These are phyloP conservation scores for Yarrowia osloensis DNA, from an alignment of 805 yeast species.

Conservation along the genomic window DNA sequence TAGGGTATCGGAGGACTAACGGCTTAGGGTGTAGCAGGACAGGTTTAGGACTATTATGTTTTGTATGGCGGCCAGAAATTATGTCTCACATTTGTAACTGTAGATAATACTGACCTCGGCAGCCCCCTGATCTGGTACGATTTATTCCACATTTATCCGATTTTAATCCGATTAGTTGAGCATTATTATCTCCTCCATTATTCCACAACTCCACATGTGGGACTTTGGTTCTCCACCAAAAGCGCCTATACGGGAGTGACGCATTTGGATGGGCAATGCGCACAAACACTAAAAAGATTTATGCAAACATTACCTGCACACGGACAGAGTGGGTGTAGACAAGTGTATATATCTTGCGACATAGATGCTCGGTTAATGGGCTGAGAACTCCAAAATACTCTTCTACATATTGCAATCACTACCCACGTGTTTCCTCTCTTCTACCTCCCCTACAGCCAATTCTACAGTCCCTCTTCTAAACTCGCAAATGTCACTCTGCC, in stretches of 20 bases:
- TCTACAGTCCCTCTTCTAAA: neutral
- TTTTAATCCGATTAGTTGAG: neutral
- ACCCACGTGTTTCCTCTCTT: neutral
- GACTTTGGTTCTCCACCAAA: neutral
- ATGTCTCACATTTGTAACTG: too few relatives aligned
- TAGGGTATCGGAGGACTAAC: too few relatives aligned
- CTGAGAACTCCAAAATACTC: neutral
- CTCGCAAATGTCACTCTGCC: neutral
- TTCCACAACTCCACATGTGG: neutral
- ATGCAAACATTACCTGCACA: neutral
- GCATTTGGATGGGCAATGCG: conserved; percentile 19
- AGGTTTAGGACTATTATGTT: too few relatives aligned
- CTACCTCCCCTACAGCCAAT: neutral
- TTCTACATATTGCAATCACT: neutral
- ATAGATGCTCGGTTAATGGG: neutral
- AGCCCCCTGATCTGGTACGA: too few relatives aligned
- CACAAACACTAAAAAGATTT: neutral
- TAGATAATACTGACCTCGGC: too few relatives aligned
- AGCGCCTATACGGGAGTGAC: neutral
- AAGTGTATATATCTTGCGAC: too few relatives aligned
- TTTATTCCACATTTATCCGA: neutral
- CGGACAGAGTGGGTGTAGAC: neutral
- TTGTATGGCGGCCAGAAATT: too few relatives aligned
- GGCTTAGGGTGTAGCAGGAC: too few relatives aligned
- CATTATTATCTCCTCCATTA: too few relatives aligned